Percentiles rank a stretch among this genome's conserved stretches.
Evolutionary conservation across 345 rosid genomes (phyloP).

Genomic region (Sonneratia alba): DNA sequence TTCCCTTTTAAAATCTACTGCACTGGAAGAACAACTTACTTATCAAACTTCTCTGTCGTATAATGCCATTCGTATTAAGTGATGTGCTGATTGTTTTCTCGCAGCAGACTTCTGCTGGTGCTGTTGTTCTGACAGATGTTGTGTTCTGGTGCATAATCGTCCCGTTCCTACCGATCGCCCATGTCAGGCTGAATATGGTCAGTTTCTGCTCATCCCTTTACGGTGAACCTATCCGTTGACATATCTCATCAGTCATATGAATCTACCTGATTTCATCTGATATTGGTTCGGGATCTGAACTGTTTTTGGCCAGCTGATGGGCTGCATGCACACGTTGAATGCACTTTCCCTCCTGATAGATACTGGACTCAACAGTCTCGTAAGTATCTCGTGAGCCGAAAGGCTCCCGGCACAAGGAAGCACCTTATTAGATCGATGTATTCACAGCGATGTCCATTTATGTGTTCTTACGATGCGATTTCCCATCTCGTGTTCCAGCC

Average conservation of each 20-base stretch:
- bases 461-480: neutral
- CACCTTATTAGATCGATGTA: neutral
- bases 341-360: conserved; percentile 53
- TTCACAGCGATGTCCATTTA: neutral
- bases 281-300: neutral
- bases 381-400: conserved; percentile 27
- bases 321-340: conserved; percentile 69
- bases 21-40: neutral
- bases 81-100: conserved; percentile 3
- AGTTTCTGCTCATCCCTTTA: conserved; percentile 9
- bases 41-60: neutral
- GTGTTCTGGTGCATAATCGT: conserved; percentile 67
- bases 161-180: conserved; percentile 55
- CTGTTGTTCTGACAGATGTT: conserved; percentile 63
- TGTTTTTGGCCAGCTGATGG: conserved; percentile 52
- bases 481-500: conserved; percentile 24
- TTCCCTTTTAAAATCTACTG: no score
- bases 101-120: conserved; percentile 67
- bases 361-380: conserved; percentile 57
- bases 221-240: no score
- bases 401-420: neutral
- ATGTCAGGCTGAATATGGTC: conserved; percentile 54
- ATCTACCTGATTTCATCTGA: neutral
- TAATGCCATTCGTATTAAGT: neutral
- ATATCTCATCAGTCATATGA: neutral